Percentiles rank a stretch among this genome's conserved stretches.
These are phyloP conservation scores for Paralagenidium karlingii DNA, from an alignment of 352 stramenopile species.

Conservation along the genomic window DNA sequence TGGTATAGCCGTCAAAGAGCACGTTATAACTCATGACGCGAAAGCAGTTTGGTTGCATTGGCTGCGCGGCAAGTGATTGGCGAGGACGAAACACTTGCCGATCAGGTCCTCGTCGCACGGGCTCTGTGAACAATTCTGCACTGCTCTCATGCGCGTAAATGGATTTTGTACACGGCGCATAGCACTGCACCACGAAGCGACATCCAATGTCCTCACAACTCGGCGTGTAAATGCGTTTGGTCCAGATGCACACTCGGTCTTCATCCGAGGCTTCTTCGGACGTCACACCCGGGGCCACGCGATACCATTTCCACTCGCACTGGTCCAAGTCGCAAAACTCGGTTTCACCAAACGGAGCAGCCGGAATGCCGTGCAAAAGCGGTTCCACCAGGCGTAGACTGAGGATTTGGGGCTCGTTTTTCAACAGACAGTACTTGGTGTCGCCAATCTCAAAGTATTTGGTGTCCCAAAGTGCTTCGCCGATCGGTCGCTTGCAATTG, in stretches of 20 bases:
- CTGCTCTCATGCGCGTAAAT: constrained; percentile 23
- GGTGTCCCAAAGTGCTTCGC: too few species aligned
- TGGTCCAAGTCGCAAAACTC: constrained; percentile 51
- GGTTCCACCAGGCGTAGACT: constrained; percentile 28
- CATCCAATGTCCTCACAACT: constrained; percentile 22
- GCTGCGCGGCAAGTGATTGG: constrained; percentile 6
- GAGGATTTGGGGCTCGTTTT: constrained; percentile 48
- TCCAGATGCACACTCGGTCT: constrained; percentile 3
- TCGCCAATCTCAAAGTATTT: too few species aligned
- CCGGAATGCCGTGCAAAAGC: constrained; percentile 25
- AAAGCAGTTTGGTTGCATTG: constrained; percentile 16
- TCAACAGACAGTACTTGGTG: constrained; percentile 28
- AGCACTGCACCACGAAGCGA: constrained; percentile 41
- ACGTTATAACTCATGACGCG: constrained; percentile 80
- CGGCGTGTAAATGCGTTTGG: constrained; percentile 21
- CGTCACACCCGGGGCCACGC: too few species aligned
- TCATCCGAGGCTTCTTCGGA: neutral
- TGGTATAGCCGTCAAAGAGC: constrained; percentile 59
- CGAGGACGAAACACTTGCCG: constrained; percentile 35
- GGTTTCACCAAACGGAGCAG: constrained; percentile 29
- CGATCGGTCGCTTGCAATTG: too few species aligned
- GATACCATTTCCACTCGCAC: constrained; percentile 52
- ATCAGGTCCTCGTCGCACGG: constrained; percentile 25
- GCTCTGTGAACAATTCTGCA: constrained; percentile 13
- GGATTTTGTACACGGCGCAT: constrained; percentile 17